Evolutionary conservation across 1,139 yeast genomes (phyloP), one percentile per base, ranked within the genome.

Genomic region (Debaryomyces coudertii): DNA sequence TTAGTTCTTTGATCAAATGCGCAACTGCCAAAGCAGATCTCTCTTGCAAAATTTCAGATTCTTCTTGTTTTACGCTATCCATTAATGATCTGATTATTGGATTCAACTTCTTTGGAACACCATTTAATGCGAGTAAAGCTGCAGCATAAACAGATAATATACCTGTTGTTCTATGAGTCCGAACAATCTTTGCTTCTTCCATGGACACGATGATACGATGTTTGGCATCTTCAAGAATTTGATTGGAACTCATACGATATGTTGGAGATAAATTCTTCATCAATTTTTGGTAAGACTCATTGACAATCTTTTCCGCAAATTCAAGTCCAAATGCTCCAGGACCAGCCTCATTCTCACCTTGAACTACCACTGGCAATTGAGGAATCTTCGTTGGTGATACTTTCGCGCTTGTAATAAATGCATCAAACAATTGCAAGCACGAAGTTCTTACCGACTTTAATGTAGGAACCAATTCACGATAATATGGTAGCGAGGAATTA

Each of bases 261-360:
- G 90, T 77, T 2, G 96, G 82, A n/a, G 87, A 75, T 57, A 95
- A 69, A 7, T 77, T 62, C 49, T 81, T 82, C 53, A 82, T 72
- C 53, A 90, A 68, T 59, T 86, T 87, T 15, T 79, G 81, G 62
- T 81, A 90, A 5, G 83, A 80, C 43, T 85, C 90, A 43, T 73
- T 71, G 27, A 85, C 73, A 7, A 92, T 78, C 53, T 80, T 79
- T 49, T 86, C 87, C 1, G 97, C 98, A 54, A 82, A 81, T 36
- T 79, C 87, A 40, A 93, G 65, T 8, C 90, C 81, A 66, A 95
- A 95, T 0, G 98, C 98, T 55, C 86, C 92, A 0, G 96, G 92
- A 1, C 97, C 98, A 4, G 98, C 96, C 52, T 89, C 96, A 1
- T 84, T 76, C 61, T 93, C 99, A 29, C 99, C 99, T 63, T 90